Percentiles rank a stretch among this genome's conserved stretches.
phyloP scores from a whole-genome alignment of 1,284 basidiomycete species.

The Leccinum brunneo-olivaceum region DNA sequence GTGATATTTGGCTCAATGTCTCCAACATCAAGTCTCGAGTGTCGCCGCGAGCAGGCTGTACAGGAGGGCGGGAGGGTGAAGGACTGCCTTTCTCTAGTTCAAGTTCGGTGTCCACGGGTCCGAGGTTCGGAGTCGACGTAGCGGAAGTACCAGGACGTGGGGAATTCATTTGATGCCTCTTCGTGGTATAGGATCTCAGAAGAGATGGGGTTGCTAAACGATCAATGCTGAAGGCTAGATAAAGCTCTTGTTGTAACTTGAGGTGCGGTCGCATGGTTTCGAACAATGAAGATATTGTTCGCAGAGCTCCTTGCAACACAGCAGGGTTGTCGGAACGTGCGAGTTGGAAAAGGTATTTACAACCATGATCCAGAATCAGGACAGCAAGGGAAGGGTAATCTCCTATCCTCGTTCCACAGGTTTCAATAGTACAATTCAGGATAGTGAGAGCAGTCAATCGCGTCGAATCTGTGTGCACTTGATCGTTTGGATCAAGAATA shows the following conservation, averaged over 20 bases:
- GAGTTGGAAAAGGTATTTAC: conserved; percentile 93
- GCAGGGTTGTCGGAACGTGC: conserved; percentile 83
- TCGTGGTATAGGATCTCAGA: conserved; percentile 24
- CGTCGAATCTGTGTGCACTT: conserved; percentile 95
- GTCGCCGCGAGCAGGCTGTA: conserved; percentile 78
- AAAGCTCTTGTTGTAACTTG: conserved; percentile 96
- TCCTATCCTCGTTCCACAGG: conserved; percentile 70
- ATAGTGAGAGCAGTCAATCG: conserved; percentile 85
- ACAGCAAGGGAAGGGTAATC: conserved; percentile 68
- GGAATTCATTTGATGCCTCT: conserved; percentile 33
- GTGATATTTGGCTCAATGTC: conserved; percentile 75
- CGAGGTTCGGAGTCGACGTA: conserved; percentile 40
- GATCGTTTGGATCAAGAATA: conserved; percentile 90
- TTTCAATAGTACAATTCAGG: conserved; percentile 86
- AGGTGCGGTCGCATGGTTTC: conserved; percentile 83
- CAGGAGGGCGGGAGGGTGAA: conserved; percentile 52
- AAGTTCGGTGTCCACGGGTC: conserved; percentile 36
- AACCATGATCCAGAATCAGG: conserved; percentile 82
- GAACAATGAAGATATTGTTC: conserved; percentile 84
- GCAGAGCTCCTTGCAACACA: conserved; percentile 76
- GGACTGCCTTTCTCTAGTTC: conserved; percentile 47
- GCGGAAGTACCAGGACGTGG: conserved; percentile 55
- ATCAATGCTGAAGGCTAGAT: conserved; percentile 90
- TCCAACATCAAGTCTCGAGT: conserved; percentile 89
- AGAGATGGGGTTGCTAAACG: conserved; percentile 62